Evolutionary conservation across 176 grass and related monocot species (phyloP), one percentile per base, ranked within the genome.

Genomic region (Bonia amplexicaulis): DNA sequence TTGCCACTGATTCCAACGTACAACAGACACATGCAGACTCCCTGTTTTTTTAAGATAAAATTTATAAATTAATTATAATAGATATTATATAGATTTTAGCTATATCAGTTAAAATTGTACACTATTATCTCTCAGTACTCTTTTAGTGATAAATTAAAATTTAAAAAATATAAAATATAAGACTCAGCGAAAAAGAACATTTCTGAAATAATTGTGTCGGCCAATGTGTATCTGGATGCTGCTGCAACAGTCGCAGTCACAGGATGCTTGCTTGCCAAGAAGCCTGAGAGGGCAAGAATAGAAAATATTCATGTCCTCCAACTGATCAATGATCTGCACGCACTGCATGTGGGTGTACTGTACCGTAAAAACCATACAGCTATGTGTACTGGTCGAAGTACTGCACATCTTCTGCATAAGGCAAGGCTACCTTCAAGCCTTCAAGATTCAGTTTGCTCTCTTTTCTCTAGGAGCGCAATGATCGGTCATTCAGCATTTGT

Each of bases 231-330:
- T 33, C 69, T 47, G 41, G 44, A 47, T 16, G 2, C 23, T 47
- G 69, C 44, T 72, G 45, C 23, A 2, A 7, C 8, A 6, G 23
- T 13, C 29, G 39, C 72, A 57, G 73, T 13, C 29, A 57, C 72
- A 57, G 73, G 73, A 76, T 58, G 27, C 31, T 40, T 76, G 73
- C 6, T 52, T 76, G 9, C 19, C 27, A 76, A 76, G 73, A 76
- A 58, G 35, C 4, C 35, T 37, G 35, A 37, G 46, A 31, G n/a
- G 25, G 25, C 25, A 64, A 59, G 22, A 17, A 13, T 8, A 64
- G 12, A 10, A 41, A 22, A 0, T 13, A 39, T 19, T 48, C 44
- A 14, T 29, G 69, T 29, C 11, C 3, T 46, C 45, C 45, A 14
- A 9, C n/a, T 14, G 37, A 12, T 37, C 17, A 7, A 59, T n/a